These are phyloP conservation scores for Juncus effusus DNA, from an alignment of 176 grass and related monocot genomes.

Conservation along the genomic window DNA sequence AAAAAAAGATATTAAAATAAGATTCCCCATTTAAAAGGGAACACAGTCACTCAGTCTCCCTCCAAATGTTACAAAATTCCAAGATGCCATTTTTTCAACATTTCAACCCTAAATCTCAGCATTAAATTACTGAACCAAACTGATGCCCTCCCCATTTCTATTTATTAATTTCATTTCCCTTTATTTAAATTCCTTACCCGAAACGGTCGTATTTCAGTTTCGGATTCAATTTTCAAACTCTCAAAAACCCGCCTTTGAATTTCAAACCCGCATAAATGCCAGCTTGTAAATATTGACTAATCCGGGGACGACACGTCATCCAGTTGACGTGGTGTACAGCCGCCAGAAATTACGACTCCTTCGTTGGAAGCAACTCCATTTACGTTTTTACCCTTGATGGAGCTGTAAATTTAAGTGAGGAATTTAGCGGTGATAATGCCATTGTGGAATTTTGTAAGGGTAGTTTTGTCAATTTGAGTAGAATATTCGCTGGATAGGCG, in stretches of 20 bases:
- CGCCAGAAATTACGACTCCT: slow-evolving; percentile 22
- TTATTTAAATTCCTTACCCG: not conserved
- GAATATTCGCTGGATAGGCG: slow-evolving; percentile 5
- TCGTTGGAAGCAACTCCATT: slow-evolving; percentile 9
- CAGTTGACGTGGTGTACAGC: slow-evolving; percentile 14
- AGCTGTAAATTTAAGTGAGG: not conserved
- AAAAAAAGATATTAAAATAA: too few relatives aligned
- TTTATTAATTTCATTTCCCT: too few relatives aligned
- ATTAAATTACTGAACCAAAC: slow-evolving; percentile 16
- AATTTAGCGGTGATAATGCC: not conserved
- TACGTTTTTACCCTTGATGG: not conserved
- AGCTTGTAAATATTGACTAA: not conserved
- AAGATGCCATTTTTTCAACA: too few relatives aligned
- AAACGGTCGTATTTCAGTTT: slow-evolving; percentile 8
- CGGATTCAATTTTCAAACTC: slow-evolving; percentile 13
- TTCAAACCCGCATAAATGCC: slow-evolving; percentile 5
- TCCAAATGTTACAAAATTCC: too few relatives aligned
- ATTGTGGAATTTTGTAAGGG: not conserved
- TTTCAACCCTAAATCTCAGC: not conserved
- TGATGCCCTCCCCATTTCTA: not conserved
- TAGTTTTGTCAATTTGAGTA: not conserved
- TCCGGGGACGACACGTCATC: not conserved
- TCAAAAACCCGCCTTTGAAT: not conserved
- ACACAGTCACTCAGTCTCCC: too few relatives aligned
- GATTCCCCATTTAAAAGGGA: too few relatives aligned